Base-by-base conservation (phyloP, 139 green algal species). In the Chlamydomonas eustigma region DNA sequence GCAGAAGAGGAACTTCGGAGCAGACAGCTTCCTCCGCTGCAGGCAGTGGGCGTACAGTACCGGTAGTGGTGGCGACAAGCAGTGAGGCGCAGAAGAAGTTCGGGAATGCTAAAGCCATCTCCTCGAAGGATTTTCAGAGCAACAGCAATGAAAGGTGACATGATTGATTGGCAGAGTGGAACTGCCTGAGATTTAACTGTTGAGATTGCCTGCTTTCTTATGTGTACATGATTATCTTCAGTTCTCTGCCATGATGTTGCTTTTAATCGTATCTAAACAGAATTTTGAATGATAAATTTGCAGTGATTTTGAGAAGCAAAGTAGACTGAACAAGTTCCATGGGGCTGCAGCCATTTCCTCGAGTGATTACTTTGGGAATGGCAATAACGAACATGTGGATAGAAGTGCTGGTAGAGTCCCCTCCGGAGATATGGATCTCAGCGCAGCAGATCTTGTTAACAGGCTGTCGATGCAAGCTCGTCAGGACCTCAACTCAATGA, bases 51-150 rank as follows among this genome's bases (percentile, higher is more conserved):
- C 44, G 12, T 58, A 22, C 44, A 5, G 34, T 31, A 1, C 32
- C 37, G 24, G 44, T 22, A n/a, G 8, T 39, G 38, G 68, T 25
- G 25, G 68, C 68, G 8, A 34, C 68, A 38, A 37, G 24, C 39
- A 37, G 33, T 50, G 67, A 39, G 33, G 89, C 92, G 51, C 90
- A 92, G 51, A 80, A 91, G 52, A 88, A 91, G 51, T 97, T 96
- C 78, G 86, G 81, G 36, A 91, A 90, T 34, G 93, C 94, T 75
- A 98, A 98, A 88, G 88, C 90, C 52, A 97, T 98, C 52, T 96
- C 90, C 5, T 92, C 84, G 51, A 81, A 83, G 25, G 80, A 91
- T 44, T 91, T 89, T 63, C 83, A 91, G 77, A 37, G 65, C n/a
- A 37, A 64, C 33, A 35, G 69, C 32, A 37, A 0, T 18, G 52